Evolutionary conservation across 1,284 basidiomycete genomes (phyloP).

Genomic region (Trametes pubescens): DNA sequence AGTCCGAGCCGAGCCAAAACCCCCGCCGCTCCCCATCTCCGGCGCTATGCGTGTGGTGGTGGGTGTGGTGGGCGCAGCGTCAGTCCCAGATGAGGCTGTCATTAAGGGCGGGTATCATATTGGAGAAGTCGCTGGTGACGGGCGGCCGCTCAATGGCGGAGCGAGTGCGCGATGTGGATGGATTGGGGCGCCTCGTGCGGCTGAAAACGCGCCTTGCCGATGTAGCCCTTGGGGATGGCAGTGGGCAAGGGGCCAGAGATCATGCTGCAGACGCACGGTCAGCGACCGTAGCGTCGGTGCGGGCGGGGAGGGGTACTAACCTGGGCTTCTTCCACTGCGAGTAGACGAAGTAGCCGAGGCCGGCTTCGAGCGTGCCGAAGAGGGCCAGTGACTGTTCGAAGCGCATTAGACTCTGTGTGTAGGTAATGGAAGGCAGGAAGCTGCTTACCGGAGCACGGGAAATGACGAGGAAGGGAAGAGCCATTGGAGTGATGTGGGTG

Average conservation of each 20-base stretch:
- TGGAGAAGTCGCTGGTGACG: constrained; percentile 23
- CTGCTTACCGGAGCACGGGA: constrained; percentile 38
- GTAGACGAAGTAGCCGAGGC: constrained; percentile 36
- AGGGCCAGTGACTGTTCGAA: constrained; percentile 36
- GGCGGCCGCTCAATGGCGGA: constrained; percentile 24
- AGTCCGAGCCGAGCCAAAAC: neutral
- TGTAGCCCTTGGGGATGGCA: constrained; percentile 40
- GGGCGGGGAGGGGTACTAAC: constrained; percentile 21
- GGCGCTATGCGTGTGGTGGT: constrained; percentile 8
- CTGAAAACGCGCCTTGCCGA: constrained; percentile 35
- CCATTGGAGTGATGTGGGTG: constrained; percentile 27
- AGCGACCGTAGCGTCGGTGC: neutral
- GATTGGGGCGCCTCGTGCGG: constrained; percentile 27
- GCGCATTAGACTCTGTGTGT: neutral
- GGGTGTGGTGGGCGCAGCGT: neutral
- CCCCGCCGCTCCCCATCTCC: neutral
- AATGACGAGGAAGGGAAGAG: constrained; percentile 31
- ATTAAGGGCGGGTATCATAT: constrained; percentile 30
- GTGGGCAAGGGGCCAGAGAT: constrained; percentile 36
- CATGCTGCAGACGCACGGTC: constrained; percentile 18
- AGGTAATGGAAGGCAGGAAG: neutral
- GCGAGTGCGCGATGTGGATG: constrained; percentile 27
- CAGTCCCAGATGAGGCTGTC: constrained; percentile 34
- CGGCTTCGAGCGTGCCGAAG: constrained; percentile 38
- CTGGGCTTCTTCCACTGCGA: constrained; percentile 38